phyloP scores from a whole-genome alignment of 2,329 filamentous ascomycete genomes.

The Pseudogymnoascus sp. region DNA sequence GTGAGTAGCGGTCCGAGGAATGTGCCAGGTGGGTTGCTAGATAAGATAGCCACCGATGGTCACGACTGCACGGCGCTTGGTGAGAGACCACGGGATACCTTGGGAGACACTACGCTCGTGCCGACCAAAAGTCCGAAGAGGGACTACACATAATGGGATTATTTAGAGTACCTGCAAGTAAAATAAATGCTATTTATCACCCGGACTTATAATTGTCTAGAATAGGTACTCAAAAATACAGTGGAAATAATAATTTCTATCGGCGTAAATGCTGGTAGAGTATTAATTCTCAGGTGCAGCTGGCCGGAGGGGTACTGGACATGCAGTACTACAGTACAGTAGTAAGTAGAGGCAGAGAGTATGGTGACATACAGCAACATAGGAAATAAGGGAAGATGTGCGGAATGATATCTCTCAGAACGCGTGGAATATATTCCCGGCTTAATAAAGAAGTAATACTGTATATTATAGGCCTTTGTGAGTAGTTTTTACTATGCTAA shows the following conservation, averaged over 20 bases:
- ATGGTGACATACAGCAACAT: background rate
- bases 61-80: background rate
- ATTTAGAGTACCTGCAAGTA: background rate
- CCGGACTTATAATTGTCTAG: background rate
- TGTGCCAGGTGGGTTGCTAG: background rate
- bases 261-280: background rate
- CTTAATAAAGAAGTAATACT: background rate
- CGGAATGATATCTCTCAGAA: background rate
- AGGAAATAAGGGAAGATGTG: background rate
- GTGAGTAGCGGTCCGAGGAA: background rate
- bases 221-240: background rate
- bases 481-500: background rate
- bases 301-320: background rate
- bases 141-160: background rate
- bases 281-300: background rate
- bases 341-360: background rate
- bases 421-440: background rate
- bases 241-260: background rate
- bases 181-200: background rate
- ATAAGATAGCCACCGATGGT: slow-evolving; percentile 1
- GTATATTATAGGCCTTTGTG: background rate
- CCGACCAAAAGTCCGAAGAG: background rate
- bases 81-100: slow-evolving; percentile 6
- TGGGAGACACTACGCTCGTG: slow-evolving; percentile 3
- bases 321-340: background rate